A percentile compares a stretch with the other conserved stretches of the same genome.
Conservation (phyloP, 176 grass and related monocot species). For the Leersia perrieri region DNA sequence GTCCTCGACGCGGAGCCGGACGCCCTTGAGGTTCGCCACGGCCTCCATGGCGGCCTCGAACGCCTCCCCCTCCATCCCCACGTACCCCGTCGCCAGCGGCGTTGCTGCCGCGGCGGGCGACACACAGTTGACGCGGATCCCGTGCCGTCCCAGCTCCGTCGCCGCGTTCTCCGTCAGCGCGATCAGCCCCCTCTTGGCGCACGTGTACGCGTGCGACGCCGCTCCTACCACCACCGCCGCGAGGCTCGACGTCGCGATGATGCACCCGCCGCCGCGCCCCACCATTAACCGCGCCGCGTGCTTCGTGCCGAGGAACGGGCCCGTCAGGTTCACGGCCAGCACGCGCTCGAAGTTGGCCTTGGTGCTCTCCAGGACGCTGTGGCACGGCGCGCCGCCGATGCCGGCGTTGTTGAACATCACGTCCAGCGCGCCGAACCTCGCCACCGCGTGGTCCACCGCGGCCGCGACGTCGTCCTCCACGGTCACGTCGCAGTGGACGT, state of each 20-base stretch:
- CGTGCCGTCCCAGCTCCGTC: conserved; percentile 42
- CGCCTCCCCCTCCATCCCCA: conserved; percentile 23
- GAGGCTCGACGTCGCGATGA: conserved; percentile 51
- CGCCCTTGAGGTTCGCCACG: conserved; percentile 42
- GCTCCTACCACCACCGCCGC: conserved; percentile 16
- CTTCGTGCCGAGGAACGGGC: conserved; percentile 56
- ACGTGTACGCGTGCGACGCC: conserved; percentile 41
- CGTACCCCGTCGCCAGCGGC: conserved; percentile 34
- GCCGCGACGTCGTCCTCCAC: conserved; percentile 38
- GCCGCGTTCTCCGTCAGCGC: conserved; percentile 51
- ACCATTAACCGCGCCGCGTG: conserved; percentile 56
- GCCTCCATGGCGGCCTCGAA: conserved; percentile 43
- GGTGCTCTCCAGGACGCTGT: conserved; percentile 41
- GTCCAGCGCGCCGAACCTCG: conserved; percentile 42
- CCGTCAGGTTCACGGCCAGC: conserved; percentile 42
- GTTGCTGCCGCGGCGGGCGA: conserved; percentile 33
- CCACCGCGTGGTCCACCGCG: conserved; percentile 45
- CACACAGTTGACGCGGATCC: conserved; percentile 59
- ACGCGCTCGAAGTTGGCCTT: conserved; percentile 51
- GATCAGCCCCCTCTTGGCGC: conserved; percentile 46
- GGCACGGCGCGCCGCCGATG: conserved; percentile 44
- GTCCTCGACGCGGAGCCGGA: conserved; percentile 35
- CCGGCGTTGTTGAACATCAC: conserved; percentile 73
- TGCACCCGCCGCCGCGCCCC: conserved; percentile 21
- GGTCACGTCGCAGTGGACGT: conserved; percentile 47